Conservation (phyloP, 257 asterid genomes). For the Ocimum tenuiflorum region DNA sequence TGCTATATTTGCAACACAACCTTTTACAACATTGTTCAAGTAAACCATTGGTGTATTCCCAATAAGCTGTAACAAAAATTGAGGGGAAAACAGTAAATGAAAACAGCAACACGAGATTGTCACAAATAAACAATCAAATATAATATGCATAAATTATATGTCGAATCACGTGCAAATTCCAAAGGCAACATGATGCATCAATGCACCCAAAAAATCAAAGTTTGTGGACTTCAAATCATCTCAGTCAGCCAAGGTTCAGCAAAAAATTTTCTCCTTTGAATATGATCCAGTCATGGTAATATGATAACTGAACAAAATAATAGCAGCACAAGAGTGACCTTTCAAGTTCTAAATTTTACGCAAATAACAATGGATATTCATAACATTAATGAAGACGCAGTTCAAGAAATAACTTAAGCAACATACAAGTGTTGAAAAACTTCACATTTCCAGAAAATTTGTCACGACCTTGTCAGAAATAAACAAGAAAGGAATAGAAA, state of each 20-base stretch:
- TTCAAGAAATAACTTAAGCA: neutral
- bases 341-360: no score
- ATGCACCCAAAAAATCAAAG: no score
- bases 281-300: no score
- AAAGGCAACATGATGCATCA: no score
- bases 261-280: no score
- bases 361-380: neutral
- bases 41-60: constrained; percentile 98
- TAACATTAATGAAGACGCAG: neutral
- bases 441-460: neutral
- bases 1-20: constrained; percentile 82
- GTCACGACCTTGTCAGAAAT: neutral
- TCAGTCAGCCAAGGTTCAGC: no score
- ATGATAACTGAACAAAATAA: no score
- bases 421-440: neutral
- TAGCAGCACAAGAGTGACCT: no score
- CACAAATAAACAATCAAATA: no score
- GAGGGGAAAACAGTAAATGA: neutral
- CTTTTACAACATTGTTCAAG: constrained; percentile 70
- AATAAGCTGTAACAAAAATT: constrained; percentile 53
- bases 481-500: neutral
- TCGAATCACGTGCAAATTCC: no score
- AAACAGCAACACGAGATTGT: neutral
- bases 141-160: no score
- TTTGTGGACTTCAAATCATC: no score